phyloP scores from a whole-genome alignment of 179 eudicot species.

The Nepenthes alata region DNA sequence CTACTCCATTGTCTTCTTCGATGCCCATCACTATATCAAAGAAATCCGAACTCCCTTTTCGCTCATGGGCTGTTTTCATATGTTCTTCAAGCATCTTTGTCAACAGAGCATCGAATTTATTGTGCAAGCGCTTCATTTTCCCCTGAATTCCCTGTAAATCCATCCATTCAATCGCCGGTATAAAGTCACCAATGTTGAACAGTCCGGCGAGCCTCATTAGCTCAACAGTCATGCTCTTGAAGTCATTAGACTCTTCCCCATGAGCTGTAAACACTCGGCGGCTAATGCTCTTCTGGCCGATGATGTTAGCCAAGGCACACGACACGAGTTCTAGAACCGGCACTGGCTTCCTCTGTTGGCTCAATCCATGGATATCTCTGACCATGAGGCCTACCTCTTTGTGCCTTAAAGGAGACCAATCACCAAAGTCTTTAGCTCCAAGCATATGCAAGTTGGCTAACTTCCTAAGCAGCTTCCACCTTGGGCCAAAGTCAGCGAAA shows the following conservation, averaged over 20 bases:
- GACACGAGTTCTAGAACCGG: slow-evolving; percentile 10
- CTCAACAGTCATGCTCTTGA: slow-evolving; percentile 24
- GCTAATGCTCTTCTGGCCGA: slow-evolving; percentile 12
- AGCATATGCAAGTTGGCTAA: slow-evolving; percentile 23
- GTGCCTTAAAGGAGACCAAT: slow-evolving; percentile 6
- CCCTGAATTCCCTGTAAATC: slow-evolving; percentile 26
- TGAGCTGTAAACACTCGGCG: slow-evolving; percentile 30
- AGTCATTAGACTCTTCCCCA: slow-evolving; percentile 24
- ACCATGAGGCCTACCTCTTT: slow-evolving; percentile 14
- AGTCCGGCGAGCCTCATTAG: slow-evolving; percentile 14
- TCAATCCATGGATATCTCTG: slow-evolving; percentile 6
- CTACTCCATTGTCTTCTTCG: slow-evolving; percentile 11
- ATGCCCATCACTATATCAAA: slow-evolving; percentile 20
- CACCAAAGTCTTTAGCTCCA: slow-evolving; percentile 10
- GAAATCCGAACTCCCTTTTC: slow-evolving; percentile 17
- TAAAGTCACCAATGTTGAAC: slow-evolving; percentile 26
- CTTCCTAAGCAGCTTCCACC: slow-evolving; percentile 32
- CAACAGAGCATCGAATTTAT: slow-evolving; percentile 22
- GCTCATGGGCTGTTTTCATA: not conserved
- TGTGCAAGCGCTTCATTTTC: slow-evolving; percentile 18
- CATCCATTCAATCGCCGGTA: slow-evolving; percentile 22
- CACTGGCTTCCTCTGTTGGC: slow-evolving; percentile 6
- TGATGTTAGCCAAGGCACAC: slow-evolving; percentile 8
- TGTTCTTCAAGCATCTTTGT: slow-evolving; percentile 29
- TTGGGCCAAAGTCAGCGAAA: slow-evolving; percentile 26